phyloP scores from a whole-genome alignment of 257 asterid species.

The Striga asiatica region DNA sequence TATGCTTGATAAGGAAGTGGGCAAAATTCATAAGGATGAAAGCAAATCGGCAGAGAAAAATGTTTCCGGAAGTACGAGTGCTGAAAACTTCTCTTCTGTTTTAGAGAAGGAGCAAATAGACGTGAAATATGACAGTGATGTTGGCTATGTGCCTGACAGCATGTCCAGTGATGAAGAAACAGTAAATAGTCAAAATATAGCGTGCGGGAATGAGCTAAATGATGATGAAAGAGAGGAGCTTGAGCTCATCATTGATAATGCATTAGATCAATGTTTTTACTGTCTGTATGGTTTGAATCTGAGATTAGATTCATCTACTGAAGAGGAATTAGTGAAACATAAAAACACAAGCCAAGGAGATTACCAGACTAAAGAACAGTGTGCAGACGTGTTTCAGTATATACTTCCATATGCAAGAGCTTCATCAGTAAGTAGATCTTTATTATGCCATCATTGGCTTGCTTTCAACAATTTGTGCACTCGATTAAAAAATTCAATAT shows the following conservation, averaged over 20 bases:
- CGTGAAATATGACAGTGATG: conserved; percentile 27
- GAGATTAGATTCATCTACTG: conserved; percentile 82
- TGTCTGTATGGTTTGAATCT: conserved; percentile 89
- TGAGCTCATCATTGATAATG: conserved; percentile 75
- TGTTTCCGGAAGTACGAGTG: conserved; percentile 26
- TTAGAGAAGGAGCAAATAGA: conserved; percentile 26
- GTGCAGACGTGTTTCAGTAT: conserved; percentile 92
- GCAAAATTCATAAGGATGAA: conserved; percentile 27
- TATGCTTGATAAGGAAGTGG: conserved; percentile 30
- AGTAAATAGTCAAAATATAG: conserved; percentile 27
- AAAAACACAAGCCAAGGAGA: conserved; percentile 92
- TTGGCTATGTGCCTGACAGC: conserved; percentile 23
- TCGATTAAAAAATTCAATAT: conserved; percentile 7
- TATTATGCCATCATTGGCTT: conserved; percentile 7
- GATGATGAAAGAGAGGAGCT: conserved; percentile 88
- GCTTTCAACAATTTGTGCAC: background rate
- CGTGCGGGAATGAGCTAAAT: conserved; percentile 39
- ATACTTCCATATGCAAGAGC: conserved; percentile 92
- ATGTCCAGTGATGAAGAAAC: conserved; percentile 25
- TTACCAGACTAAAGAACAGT: conserved; percentile 96
- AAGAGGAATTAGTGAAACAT: conserved; percentile 81
- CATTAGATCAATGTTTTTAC: conserved; percentile 91
- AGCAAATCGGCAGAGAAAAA: conserved; percentile 20
- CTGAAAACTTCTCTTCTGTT: conserved; percentile 28
- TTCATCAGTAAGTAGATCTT: conserved; percentile 64